phyloP scores from a whole-genome alignment of 495 filamentous ascomycete genomes.

The Barbatosphaeria neglecta region DNA sequence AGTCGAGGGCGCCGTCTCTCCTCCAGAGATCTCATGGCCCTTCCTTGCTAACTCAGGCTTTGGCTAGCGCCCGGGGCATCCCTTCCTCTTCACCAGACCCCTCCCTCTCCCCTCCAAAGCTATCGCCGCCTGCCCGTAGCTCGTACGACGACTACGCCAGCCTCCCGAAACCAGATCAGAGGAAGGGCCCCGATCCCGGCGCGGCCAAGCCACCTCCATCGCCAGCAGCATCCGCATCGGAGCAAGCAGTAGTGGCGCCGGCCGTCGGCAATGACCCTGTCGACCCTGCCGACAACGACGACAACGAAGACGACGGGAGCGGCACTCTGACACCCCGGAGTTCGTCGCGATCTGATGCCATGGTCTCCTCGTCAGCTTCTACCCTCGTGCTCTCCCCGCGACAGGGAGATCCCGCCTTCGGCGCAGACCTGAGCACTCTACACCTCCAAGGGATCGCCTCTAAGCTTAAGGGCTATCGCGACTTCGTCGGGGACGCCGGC shows the following conservation, averaged over 20 bases:
- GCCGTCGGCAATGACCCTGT: no score
- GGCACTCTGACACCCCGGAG: conserved; percentile 18
- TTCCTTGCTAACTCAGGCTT: conserved; percentile 38
- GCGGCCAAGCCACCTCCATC: conserved; percentile 3
- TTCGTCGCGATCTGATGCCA: conserved; percentile 11
- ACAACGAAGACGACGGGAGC: no score
- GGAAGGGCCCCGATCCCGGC: conserved; percentile 5
- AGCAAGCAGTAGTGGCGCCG: no score
- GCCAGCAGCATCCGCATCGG: conserved; percentile 11
- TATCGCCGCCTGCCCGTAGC: background rate
- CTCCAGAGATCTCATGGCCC: conserved; percentile 29
- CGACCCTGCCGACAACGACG: no score
- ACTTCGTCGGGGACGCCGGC: conserved; percentile 20
- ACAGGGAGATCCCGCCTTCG: conserved; percentile 1
- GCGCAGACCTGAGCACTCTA: conserved; percentile 4
- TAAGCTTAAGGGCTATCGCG: conserved; percentile 23
- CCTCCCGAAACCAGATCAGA: conserved; percentile 8
- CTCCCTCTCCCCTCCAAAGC: conserved; percentile 15
- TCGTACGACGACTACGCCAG: conserved; percentile 1
- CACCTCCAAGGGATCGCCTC: conserved; percentile 21
- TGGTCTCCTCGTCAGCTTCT: conserved; percentile 7
- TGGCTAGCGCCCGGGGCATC: conserved; percentile 41
- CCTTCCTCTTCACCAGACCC: conserved; percentile 13
- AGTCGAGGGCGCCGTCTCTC: conserved; percentile 27
- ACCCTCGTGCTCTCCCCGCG: conserved; percentile 2